Base-by-base conservation (phyloP, 352 stramenopile species). In the Phytophthora macrochlamydospora region DNA sequence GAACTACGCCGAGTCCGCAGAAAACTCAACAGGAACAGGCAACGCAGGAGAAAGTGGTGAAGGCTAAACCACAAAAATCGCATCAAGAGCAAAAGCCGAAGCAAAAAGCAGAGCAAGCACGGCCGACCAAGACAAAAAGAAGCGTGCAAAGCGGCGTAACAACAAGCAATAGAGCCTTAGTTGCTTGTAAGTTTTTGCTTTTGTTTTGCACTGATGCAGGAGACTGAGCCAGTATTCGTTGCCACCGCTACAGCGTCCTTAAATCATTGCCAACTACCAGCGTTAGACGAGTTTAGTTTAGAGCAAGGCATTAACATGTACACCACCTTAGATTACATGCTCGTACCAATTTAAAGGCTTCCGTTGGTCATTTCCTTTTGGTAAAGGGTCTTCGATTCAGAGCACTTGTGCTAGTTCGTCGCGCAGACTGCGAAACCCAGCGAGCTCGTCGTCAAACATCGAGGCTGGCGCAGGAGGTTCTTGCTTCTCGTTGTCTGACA, bases 361-460 rank as follows among this genome's bases (percentile, higher is more conserved):
- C 35, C 9, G 35, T 40, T 40, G 9, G 35, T 6, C 35, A 40
- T 40, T 24, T 24, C 35, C 14, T 51, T 33, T 32, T 4, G 4
- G 8, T 52, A 24, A 13, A 8, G 11, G 35, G 24, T 40, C 31
- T 37, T 40, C 5, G 4, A 24, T 30, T 73, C 60, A 79, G 6
- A 79, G 45, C 33, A 67, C 57, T 31, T 80, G 74, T 7, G 78
- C 75, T 4, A 93, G 75, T 30, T 93, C 83, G 32, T 93, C 85
- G 13, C 85, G 83, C 13, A 93, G 59, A 33, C 48, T 83, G 40
- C 85, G 85, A 45, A 92, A 93, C 35, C 73, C 77, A 51, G 83
- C 85, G 7, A 93, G 79, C 45, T 93, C 85, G n/a, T 93, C 85
- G 53, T 93, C 85, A 54, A 91, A 91, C n/a, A 85, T 62, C 29